Base-by-base conservation (phyloP, 306 rosid species). In the Senna tora region DNA sequence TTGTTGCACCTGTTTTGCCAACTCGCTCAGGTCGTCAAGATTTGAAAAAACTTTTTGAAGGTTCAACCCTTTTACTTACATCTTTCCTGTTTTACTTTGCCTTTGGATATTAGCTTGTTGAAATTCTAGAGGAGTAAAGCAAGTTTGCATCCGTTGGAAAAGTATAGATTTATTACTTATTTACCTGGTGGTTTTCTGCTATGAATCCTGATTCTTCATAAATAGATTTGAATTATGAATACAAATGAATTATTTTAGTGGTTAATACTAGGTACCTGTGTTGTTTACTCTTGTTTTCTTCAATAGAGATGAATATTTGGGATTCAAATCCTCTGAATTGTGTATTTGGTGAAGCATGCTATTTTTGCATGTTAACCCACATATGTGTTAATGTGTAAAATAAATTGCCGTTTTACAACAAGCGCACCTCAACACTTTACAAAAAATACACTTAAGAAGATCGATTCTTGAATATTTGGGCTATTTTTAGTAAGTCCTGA, bases 1-100 rank as follows among this genome's bases (percentile, higher is more conserved):
- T 91, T 58, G 91, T 94, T 75, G 97, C 97, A 11, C 98, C 98
- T 2, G 96, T 89, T 83, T 79, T 89, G 69, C 92, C 86, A 59
- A 86, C 98, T 73, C 87, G 87, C 28, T 78, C 97, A 10, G 89
- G 92, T 72, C 96, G 91, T 53, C 79, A 84, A 75, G 94, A 94
- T 67, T 71, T 94, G 70, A 94, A 85, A 80, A 94, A 87, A 84
- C 87, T 91, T 17, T 94, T 94, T 67, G 89, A 96, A 91, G 98
- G 98, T 94, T 82, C 61, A 1, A 61, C 73, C 36, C 43, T 60
- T 21, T 61, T 43, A 33, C 60, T 36, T 65, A 4, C 39, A 54
- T 75, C 53, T 28, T 17, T 54, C 50, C 22, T 60, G 33, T 52
- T 34, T 49, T 2, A 11, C 47, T 34, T 30, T 21, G 65, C 19